A percentile compares a stretch with the other conserved stretches of the same genome.
Conservation (phyloP, 2,329 filamentous ascomycete species). For the Zasmidium citrigriseum region DNA sequence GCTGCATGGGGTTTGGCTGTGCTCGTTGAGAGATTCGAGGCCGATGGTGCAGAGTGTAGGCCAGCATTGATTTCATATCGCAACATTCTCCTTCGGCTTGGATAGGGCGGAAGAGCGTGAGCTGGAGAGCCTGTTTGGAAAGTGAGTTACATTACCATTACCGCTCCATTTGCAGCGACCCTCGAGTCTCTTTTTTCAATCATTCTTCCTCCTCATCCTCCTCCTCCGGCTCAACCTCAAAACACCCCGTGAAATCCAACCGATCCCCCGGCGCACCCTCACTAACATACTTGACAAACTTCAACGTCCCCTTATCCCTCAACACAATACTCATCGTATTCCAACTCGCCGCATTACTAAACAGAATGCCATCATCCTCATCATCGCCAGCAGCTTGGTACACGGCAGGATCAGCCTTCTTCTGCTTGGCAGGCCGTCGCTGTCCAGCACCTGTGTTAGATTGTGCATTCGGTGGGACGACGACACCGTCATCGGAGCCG, state of each 20-base stretch:
- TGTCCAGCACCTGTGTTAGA: constrained; percentile 50
- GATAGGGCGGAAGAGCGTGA: no score
- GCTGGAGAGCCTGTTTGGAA: no score
- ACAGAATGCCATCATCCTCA: constrained; percentile 75
- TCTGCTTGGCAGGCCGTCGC: constrained; percentile 39
- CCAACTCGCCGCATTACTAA: constrained; percentile 73
- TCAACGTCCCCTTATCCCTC: constrained; percentile 79
- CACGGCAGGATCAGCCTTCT: constrained; percentile 71
- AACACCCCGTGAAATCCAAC: constrained; percentile 84
- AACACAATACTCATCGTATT: constrained; percentile 90
- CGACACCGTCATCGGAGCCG: constrained; percentile 41
- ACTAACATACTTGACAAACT: constrained; percentile 97
- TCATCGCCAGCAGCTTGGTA: constrained; percentile 69
- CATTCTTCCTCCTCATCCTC: constrained; percentile 50
- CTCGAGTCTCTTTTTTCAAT: no score
- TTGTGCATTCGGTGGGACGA: constrained; percentile 35
- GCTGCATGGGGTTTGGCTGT: no score
- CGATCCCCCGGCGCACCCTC: constrained; percentile 79
- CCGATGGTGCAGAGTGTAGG: no score
- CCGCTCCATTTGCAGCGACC: no score
- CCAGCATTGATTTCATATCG: no score
- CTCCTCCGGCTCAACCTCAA: constrained; percentile 59
- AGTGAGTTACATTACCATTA: no score
- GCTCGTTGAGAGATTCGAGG: no score
- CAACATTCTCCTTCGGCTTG: no score